phyloP scores from a whole-genome alignment of 2,329 filamentous ascomycete species.

The Escovopsis weberi region DNA sequence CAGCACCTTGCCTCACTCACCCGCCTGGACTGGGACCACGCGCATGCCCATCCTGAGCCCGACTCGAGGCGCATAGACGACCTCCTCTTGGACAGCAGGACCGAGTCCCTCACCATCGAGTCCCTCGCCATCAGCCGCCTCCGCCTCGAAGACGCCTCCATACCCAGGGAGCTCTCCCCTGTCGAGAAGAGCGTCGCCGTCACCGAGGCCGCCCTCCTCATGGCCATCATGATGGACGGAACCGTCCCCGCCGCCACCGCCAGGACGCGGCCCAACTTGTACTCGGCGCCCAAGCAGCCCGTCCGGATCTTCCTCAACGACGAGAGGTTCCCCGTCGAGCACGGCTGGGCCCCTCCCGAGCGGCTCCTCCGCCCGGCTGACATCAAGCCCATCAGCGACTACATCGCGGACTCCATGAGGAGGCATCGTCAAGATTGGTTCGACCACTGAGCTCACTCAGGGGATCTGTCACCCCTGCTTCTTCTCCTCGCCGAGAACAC shows the following conservation, averaged over 20 bases:
- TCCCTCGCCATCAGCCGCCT: slow-evolving; percentile 4
- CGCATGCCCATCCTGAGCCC: not conserved
- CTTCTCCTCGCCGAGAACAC: too few species aligned
- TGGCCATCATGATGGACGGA: slow-evolving; percentile 5
- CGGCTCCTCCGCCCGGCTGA: not conserved
- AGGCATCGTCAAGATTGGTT: not conserved
- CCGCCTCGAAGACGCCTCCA: not conserved
- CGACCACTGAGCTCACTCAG: not conserved
- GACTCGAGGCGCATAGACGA: slow-evolving; percentile 1
- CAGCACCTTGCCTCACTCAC: slow-evolving; percentile 5
- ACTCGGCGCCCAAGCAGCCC: slow-evolving; percentile 3
- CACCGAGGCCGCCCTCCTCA: slow-evolving; percentile 4
- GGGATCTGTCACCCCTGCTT: not conserved
- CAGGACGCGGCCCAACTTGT: not conserved
- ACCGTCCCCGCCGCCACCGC: not conserved
- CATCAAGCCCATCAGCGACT: not conserved
- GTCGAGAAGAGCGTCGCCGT: not conserved
- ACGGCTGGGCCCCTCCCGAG: slow-evolving; percentile 5
- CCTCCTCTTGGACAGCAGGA: slow-evolving; percentile 5
- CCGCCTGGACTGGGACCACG: slow-evolving; percentile 3
- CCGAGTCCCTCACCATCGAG: slow-evolving; percentile 1
- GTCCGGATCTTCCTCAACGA: slow-evolving; percentile 4
- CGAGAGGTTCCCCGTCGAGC: slow-evolving; percentile 5
- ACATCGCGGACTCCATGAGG: not conserved
- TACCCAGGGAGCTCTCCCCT: not conserved